Conservation (phyloP, 805 yeast genomes). For the Saturnispora halmiae region DNA sequence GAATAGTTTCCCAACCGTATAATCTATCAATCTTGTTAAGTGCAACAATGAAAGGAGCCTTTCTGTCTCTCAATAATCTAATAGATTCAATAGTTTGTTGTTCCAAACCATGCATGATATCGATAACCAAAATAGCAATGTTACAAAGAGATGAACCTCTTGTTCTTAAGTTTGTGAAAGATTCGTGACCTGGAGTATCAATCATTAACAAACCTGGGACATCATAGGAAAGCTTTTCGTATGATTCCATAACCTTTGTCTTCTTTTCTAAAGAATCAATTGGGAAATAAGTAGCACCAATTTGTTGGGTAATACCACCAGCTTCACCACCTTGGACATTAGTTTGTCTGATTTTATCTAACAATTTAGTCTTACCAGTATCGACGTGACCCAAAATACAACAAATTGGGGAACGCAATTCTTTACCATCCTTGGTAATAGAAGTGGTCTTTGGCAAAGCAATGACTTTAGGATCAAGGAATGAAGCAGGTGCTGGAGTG, state of each 20-base stretch:
- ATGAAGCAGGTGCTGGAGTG: conserved; percentile 18
- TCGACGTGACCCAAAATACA: conserved; percentile 99
- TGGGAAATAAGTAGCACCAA: conserved; percentile 99
- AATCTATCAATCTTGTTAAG: conserved; percentile 95
- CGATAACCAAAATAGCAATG: conserved; percentile 96
- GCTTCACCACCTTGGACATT: conserved; percentile 99
- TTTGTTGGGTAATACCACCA: conserved; percentile 99
- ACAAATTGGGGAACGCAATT: conserved; percentile 97
- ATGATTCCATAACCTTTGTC: conserved; percentile 82
- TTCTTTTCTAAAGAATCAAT: conserved; percentile 86
- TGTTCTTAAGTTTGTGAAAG: conserved; percentile 92
- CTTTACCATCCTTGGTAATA: conserved; percentile 23
- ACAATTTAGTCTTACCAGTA: conserved; percentile 96
- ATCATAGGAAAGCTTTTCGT: conserved; percentile 77
- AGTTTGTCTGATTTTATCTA: conserved; percentile 96
- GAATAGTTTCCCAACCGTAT: conserved; percentile 85
- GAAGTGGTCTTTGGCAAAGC: conserved; percentile 17
- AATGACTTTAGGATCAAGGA: background rate
- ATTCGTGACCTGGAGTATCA: conserved; percentile 99
- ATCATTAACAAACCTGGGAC: conserved; percentile 96
- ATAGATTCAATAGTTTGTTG: conserved; percentile 96
- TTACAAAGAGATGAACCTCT: conserved; percentile 99
- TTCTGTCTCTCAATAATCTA: conserved; percentile 84
- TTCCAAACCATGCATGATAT: conserved; percentile 98
- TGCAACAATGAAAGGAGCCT: conserved; percentile 97